A percentile compares a stretch with the other conserved stretches of the same genome.
Evolutionary conservation across 805 yeast species (phyloP).

Genomic region (Wickerhamomyces xylosicus): DNA sequence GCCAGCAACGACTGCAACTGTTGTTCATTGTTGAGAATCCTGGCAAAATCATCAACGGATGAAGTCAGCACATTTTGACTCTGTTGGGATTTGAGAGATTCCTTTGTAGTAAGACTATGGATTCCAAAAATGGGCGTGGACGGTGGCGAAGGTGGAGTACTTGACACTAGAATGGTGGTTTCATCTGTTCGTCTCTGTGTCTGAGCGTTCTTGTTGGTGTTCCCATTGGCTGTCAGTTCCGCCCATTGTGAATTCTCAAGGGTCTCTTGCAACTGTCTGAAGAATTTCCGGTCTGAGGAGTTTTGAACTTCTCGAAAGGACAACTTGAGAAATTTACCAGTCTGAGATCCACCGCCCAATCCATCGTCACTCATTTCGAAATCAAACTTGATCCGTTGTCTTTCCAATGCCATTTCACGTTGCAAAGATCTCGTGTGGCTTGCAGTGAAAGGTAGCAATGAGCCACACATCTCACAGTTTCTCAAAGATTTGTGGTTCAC

Average conservation of each 20-base stretch:
- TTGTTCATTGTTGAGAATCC: constrained; percentile 66
- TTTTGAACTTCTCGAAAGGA: constrained; percentile 58
- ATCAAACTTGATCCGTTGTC: constrained; percentile 20
- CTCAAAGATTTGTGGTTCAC: constrained; percentile 70
- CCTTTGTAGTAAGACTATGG: constrained; percentile 52
- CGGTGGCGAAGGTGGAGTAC: constrained; percentile 13
- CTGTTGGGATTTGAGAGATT: constrained; percentile 41
- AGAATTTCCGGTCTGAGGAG: constrained; percentile 25
- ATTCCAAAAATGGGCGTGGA: constrained; percentile 46
- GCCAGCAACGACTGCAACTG: constrained; percentile 51
- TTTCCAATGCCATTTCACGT: constrained; percentile 18
- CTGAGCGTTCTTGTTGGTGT: constrained; percentile 17
- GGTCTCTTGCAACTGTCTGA: constrained; percentile 31
- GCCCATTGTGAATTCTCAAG: constrained; percentile 46
- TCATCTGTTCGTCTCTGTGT: no score
- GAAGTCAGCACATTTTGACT: constrained; percentile 52
- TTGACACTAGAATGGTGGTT: constrained; percentile 18
- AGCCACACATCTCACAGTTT: constrained; percentile 84
- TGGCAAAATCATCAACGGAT: constrained; percentile 69
- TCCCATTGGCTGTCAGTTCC: constrained; percentile 21
- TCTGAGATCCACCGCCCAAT: constrained; percentile 8
- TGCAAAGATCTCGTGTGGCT: constrained; percentile 18
- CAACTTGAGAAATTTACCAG: constrained; percentile 37
- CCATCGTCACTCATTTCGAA: constrained; percentile 22
- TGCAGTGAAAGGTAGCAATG: constrained; percentile 37